These are phyloP conservation scores for Torulaspora indica DNA, from an alignment of 805 yeast species.

Conservation along the genomic window DNA sequence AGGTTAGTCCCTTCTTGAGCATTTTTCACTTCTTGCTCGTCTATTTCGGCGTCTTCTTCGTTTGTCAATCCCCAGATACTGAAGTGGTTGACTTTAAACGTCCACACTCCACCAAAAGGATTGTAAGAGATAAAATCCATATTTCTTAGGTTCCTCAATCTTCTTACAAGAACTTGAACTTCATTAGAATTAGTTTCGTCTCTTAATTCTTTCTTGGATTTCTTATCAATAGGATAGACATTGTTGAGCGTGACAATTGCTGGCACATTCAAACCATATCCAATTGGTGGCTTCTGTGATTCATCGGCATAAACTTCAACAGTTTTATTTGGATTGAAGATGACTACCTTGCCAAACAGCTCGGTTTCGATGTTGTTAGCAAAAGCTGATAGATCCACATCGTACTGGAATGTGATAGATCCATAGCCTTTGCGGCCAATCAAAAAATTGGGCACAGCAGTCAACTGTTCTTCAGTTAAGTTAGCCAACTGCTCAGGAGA, in stretches of 20 bases:
- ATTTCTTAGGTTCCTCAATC: constrained; percentile 53
- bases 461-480: constrained; percentile 45
- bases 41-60: constrained; percentile 56
- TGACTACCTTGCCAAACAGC: constrained; percentile 41
- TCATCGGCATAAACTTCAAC: constrained; percentile 62
- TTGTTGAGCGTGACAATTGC: constrained; percentile 66
- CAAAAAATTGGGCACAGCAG: constrained; percentile 56
- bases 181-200: constrained; percentile 39
- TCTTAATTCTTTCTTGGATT: constrained; percentile 26
- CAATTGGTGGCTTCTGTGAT: constrained; percentile 52
- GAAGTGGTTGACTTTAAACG: constrained; percentile 82
- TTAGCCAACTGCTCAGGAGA: constrained; percentile 46
- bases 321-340: constrained; percentile 45
- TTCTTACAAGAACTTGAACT: constrained; percentile 45
- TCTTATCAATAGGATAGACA: constrained; percentile 45
- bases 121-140: constrained; percentile 79
- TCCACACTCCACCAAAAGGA: constrained; percentile 69
- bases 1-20: constrained; percentile 16
- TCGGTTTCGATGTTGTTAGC: constrained; percentile 37
- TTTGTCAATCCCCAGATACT: constrained; percentile 89
- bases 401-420: constrained; percentile 57
- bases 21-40: constrained; percentile 40
- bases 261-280: constrained; percentile 70
- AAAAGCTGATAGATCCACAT: constrained; percentile 63
- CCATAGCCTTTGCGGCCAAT: constrained; percentile 67